Conservation (phyloP, 495 filamentous ascomycete species). For the Aspergillus kassunensis region DNA sequence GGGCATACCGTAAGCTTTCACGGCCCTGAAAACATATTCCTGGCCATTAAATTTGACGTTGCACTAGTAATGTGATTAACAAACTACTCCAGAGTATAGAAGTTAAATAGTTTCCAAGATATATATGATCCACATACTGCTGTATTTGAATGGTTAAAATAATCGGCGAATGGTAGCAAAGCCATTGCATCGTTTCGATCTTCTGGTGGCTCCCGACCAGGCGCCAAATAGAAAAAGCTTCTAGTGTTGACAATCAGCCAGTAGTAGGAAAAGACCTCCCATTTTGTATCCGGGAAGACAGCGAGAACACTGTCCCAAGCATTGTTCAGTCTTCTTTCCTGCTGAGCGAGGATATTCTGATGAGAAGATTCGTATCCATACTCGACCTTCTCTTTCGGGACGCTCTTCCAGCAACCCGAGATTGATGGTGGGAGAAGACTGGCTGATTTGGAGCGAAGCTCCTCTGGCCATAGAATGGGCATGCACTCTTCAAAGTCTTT, state of each 20-base stretch:
- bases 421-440: conserved; percentile 40
- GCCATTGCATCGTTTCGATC: conserved; percentile 69
- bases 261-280: conserved; percentile 58
- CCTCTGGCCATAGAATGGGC: conserved; percentile 64
- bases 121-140: conserved; percentile 28
- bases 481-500: conserved; percentile 57
- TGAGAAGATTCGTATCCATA: conserved; percentile 34
- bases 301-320: conserved; percentile 55
- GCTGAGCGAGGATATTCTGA: conserved; percentile 55
- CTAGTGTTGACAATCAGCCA: conserved; percentile 85
- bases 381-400: conserved; percentile 17
- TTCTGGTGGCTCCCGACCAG: conserved; percentile 45
- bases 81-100: no score
- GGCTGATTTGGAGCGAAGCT: conserved; percentile 18
- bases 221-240: conserved; percentile 68
- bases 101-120: no score
- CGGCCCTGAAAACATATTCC: conserved; percentile 59
- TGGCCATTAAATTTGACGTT: conserved; percentile 54
- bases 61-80: conserved; percentile 43
- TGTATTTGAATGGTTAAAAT: conserved; percentile 74
- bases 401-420: conserved; percentile 32
- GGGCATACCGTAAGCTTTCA: conserved; percentile 49
- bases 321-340: conserved; percentile 56
- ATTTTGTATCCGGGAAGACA: conserved; percentile 50
- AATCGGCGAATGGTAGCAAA: conserved; percentile 79